Percentiles rank a stretch among this genome's conserved stretches.
phyloP scores from a whole-genome alignment of 306 rosid genomes.

The Casuarina glauca region DNA sequence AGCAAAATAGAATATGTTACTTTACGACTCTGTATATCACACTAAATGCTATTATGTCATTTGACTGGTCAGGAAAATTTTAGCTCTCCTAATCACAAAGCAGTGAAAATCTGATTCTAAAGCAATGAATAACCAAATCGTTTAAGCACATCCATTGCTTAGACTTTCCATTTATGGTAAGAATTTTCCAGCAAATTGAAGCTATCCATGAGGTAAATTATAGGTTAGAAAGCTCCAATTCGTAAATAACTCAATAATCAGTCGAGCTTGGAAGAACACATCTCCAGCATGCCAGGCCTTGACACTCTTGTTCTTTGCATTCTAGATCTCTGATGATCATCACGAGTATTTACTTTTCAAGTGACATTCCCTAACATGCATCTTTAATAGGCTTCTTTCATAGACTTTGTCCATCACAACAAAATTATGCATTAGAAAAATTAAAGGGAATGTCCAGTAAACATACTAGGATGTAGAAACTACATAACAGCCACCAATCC shows the following conservation, averaged over 20 bases:
- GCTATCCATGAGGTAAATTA: neutral
- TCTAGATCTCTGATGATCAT: neutral
- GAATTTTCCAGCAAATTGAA: neutral
- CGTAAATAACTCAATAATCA: neutral
- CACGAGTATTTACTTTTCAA: neutral
- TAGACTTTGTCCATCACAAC: conserved; percentile 1
- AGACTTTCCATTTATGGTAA: neutral
- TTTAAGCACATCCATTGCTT: neutral
- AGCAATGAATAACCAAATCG: neutral
- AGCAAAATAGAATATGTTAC: neutral
- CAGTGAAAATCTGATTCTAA: neutral
- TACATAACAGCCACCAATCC: conserved; percentile 12
- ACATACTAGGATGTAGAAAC: conserved; percentile 2
- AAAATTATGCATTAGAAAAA: conserved; percentile 3
- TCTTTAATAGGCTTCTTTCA: neutral
- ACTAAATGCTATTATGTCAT: neutral
- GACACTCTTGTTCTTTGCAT: neutral
- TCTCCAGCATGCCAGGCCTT: neutral
- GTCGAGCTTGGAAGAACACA: neutral
- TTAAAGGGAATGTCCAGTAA: neutral
- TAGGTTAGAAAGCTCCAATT: neutral
- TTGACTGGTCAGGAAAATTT: neutral
- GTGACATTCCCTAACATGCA: neutral
- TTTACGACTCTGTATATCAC: neutral
- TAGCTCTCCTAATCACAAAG: neutral